These are phyloP conservation scores for Neurospora hispaniola DNA, from an alignment of 495 filamentous ascomycete genomes.

Conservation along the genomic window DNA sequence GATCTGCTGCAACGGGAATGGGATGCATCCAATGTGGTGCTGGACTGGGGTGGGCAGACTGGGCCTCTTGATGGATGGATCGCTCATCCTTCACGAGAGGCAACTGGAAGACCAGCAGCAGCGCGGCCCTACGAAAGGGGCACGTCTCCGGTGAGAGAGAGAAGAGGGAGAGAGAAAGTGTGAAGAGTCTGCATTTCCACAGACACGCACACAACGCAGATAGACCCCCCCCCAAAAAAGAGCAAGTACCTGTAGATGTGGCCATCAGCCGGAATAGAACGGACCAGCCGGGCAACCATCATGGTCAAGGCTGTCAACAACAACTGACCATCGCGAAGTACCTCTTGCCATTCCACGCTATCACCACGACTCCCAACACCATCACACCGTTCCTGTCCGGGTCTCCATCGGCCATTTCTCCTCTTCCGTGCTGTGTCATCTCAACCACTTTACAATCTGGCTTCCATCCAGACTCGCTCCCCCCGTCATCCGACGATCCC, in stretches of 20 bases:
- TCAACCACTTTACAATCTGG: background rate
- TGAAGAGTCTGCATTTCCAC: slow-evolving; percentile 19
- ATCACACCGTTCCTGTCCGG: background rate
- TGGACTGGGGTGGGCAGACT: slow-evolving; percentile 8
- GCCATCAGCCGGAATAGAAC: slow-evolving; percentile 21
- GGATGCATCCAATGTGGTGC: slow-evolving; percentile 3
- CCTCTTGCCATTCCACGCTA: background rate
- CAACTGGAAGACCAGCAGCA: background rate
- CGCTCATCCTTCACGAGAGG: slow-evolving; percentile 22
- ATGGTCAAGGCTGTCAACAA: slow-evolving; percentile 13
- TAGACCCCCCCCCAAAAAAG: too few species aligned
- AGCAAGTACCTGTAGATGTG: slow-evolving; percentile 12
- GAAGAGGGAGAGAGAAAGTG: slow-evolving; percentile 21
- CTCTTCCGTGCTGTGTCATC: background rate
- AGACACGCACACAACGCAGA: slow-evolving; percentile 9
- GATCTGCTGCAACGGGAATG: slow-evolving; percentile 19
- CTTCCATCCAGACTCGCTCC: background rate
- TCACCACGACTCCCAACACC: background rate
- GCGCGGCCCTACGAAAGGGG: background rate
- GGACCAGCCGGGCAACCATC: slow-evolving; percentile 1
- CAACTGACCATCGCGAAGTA: background rate
- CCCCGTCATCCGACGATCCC: background rate
- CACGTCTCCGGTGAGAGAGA: background rate
- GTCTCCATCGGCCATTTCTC: background rate
- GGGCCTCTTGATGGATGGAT: slow-evolving; percentile 16